Percentiles rank a stretch among this genome's conserved stretches.
Evolutionary conservation across 306 rosid species (phyloP).

Genomic region (Acmispon strigosus): DNA sequence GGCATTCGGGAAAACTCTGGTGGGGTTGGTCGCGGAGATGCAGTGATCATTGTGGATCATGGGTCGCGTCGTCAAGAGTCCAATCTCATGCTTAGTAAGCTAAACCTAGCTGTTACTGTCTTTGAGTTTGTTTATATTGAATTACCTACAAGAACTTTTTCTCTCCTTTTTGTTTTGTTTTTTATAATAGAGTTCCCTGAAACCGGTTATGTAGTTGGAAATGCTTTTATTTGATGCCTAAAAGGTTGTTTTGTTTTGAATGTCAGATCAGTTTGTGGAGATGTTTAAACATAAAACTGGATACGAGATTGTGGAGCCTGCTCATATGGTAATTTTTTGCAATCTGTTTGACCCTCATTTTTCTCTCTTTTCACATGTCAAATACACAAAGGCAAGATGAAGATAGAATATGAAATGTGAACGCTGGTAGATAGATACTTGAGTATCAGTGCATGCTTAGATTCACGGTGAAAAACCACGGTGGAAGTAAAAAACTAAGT

Average conservation of each 20-base stretch:
- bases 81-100: conserved; percentile 82
- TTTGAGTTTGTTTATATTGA: background rate
- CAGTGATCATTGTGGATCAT: conserved; percentile 81
- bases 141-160: background rate
- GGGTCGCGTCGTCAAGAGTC: conserved; percentile 92
- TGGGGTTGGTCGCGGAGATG: conserved; percentile 49
- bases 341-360: too few relatives aligned
- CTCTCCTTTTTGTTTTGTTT: background rate
- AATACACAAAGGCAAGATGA: background rate
- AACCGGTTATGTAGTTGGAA: background rate
- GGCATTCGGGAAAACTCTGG: background rate
- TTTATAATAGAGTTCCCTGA: background rate
- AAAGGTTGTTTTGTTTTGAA: conserved; percentile 3
- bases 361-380: background rate
- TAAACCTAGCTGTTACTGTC: background rate
- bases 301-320: conserved; percentile 79
- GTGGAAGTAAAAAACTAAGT: too few relatives aligned
- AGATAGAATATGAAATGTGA: background rate
- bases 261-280: conserved; percentile 77
- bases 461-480: too few relatives aligned
- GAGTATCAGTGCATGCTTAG: background rate
- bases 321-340: conserved; percentile 70
- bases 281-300: conserved; percentile 76
- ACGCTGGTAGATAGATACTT: background rate
- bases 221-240: background rate